Evolutionary conservation across 306 rosid species (phyloP), one percentile per base, ranked within the genome.

Genomic region (Citrullus mucosospermus): DNA sequence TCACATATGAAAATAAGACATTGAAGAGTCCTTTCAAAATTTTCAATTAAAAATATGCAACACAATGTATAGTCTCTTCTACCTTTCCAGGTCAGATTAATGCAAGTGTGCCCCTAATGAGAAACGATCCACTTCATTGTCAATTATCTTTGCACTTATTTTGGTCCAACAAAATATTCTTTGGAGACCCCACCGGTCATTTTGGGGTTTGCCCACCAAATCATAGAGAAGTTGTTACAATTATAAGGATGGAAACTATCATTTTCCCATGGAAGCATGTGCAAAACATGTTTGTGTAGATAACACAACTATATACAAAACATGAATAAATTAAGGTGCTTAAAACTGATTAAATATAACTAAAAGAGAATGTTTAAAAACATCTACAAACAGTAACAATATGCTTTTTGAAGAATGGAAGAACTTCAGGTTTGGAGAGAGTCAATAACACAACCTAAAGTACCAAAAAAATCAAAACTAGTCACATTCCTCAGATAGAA

Each of bases 261-360:
- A 69, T 61, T 81, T 51, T 76, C 82, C 30, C 73, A 75, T 39
- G 78, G 70, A 43, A 53, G 80, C 90, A 84, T 78, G 86, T 83
- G 85, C 82, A 54, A 81, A 88, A 84, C 82, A 80, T 75, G 85
- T 79, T 65, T 61, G 57, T 59, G 77, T 68, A 36, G 83, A 78
- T 67, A 61, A 79, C 34, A 28, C 60, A 72, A 28, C 58, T 14
- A 71, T 46, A 30, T 48, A 48, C 77, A 71, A 28, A 71, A 48
- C 58, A 71, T 25, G n/a, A 48, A 28, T 25, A 50, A 48, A 71
- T 71, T 48, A 71, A 72, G 28, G 56, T 34, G 43, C 62, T 77
- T 58, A 70, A 74, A 84, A 63, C 78, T 78, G 80, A 69, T 67
- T 69, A 75, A 69, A 30, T 82, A 83, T 83, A 73, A 71, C 82